Percentiles rank a stretch among this genome's conserved stretches.
phyloP scores from a whole-genome alignment of 176 grass and related monocot genomes.

The Eleusine indica region DNA sequence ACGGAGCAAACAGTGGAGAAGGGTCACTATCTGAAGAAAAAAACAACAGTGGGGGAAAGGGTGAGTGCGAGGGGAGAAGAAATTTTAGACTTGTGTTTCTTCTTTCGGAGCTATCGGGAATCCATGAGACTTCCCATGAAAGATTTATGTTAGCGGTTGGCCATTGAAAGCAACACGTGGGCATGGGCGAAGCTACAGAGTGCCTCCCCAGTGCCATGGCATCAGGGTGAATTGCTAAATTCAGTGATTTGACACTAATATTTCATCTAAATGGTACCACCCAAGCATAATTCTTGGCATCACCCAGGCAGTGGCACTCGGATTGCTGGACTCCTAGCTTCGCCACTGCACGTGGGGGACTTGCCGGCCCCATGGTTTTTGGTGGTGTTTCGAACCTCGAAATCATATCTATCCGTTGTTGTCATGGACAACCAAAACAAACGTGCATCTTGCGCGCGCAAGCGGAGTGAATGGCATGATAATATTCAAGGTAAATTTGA shows the following conservation, averaged over 20 bases:
- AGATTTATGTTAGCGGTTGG: neutral
- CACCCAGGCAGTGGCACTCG: too few species aligned
- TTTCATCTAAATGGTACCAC: too few species aligned
- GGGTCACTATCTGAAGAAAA: too few species aligned
- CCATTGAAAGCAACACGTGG: slow-evolving; percentile 27
- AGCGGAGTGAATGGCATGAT: too few species aligned
- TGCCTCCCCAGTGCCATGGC: too few species aligned
- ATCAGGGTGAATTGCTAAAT: too few species aligned
- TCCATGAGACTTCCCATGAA: neutral
- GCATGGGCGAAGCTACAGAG: neutral
- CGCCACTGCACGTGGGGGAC: neutral
- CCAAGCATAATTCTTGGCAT: too few species aligned
- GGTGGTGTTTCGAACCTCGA: neutral
- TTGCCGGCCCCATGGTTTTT: neutral
- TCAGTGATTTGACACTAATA: too few species aligned
- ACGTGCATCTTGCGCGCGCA: neutral
- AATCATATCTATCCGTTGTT: neutral
- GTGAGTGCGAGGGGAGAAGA: neutral
- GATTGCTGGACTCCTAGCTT: too few species aligned
- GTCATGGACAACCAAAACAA: neutral
- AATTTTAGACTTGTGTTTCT: neutral
- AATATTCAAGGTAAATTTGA: too few species aligned
- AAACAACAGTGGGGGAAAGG: neutral
- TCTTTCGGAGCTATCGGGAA: slow-evolving; percentile 26
- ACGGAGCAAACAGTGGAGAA: neutral